A percentile compares a stretch with the other conserved stretches of the same genome.
Evolutionary conservation across 305 asterid species (phyloP).

Genomic region (Andrographis paniculata): DNA sequence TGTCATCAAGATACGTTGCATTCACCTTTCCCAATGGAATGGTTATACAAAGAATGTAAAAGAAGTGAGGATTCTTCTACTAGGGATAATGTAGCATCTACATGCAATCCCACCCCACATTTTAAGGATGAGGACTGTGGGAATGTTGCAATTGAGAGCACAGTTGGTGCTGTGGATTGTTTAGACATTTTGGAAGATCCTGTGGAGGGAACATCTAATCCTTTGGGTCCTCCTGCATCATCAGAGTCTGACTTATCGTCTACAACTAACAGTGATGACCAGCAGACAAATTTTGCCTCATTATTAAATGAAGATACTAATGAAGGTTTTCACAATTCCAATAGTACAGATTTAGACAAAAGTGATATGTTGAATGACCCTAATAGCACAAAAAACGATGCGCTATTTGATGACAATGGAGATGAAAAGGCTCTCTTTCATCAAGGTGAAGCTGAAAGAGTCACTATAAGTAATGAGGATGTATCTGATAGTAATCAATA

Average conservation of each 20-base stretch:
- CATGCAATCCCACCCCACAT: conserved; percentile 25
- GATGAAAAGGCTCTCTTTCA: conserved; percentile 26
- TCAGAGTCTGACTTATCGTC: conserved; percentile 54
- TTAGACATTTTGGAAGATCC: conserved; percentile 31
- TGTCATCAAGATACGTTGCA: conserved; percentile 78
- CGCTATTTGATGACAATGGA: conserved; percentile 30
- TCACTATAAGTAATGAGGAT: too few relatives aligned
- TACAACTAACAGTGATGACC: conserved; percentile 16
- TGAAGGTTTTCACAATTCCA: conserved; percentile 23
- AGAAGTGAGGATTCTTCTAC: conserved; percentile 19
- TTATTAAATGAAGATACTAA: conserved; percentile 27
- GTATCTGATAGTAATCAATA: conserved; percentile 43
- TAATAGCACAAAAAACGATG: conserved; percentile 25
- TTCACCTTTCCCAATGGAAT: conserved; percentile 86
- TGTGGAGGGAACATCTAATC: conserved; percentile 34
- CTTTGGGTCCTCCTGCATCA: conserved; percentile 49
- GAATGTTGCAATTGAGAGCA: conserved; percentile 28
- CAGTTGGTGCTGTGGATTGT: conserved; percentile 21
- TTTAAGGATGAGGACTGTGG: conserved; percentile 24
- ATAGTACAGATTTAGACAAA: conserved; percentile 17
- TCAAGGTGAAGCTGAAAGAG: too few relatives aligned
- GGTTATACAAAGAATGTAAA: conserved; percentile 55
- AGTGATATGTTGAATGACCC: conserved; percentile 21
- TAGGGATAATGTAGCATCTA: conserved; percentile 22
- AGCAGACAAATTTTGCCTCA: conserved; percentile 26